These are phyloP conservation scores for Sphagnum fallax DNA, from an alignment of 228 moss, liverwort and hornwort species.

Conservation along the genomic window DNA sequence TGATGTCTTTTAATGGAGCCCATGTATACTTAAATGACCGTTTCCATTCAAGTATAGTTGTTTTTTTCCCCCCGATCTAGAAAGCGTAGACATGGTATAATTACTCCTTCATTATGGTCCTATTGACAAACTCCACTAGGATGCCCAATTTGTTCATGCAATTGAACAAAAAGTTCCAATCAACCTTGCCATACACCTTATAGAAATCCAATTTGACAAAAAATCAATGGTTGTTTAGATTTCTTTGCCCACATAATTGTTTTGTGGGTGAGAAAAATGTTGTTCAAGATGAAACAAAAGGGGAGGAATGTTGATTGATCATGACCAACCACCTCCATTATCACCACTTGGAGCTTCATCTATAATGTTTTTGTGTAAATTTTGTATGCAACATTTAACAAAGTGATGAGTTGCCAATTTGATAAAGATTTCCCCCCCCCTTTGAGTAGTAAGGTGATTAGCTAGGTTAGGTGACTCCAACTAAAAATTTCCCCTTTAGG, in stretches of 20 bases:
- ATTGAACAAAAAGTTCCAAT: neutral
- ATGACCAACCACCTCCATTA: neutral
- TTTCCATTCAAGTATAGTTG: no score
- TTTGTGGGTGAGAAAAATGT: neutral
- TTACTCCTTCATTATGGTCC: neutral
- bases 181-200: neutral
- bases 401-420: neutral
- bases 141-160: neutral
- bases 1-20: no score
- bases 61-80: no score
- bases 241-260: neutral
- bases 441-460: neutral
- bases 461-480: neutral
- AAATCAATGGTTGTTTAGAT: neutral
- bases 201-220: neutral
- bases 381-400: neutral
- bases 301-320: neutral
- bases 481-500: neutral
- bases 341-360: neutral
- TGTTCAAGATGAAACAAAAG: neutral
- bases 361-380: neutral
- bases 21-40: no score
- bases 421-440: neutral
- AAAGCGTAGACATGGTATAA: no score
- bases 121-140: neutral